Conservation (phyloP, 345 rosid species). For the Camelina laxa region DNA sequence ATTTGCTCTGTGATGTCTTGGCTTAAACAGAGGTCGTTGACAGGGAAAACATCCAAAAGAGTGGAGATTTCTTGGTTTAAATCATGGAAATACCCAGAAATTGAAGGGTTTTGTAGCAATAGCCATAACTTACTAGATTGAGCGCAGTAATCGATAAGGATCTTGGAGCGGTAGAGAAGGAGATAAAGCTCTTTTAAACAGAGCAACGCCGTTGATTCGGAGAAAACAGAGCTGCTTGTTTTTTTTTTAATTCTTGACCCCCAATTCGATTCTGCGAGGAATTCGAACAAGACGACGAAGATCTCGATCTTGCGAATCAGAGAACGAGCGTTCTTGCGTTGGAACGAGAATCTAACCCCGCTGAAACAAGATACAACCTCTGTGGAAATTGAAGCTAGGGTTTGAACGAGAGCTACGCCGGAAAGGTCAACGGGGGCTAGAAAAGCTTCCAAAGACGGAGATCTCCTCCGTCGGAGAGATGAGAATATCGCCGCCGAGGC, state of each 20-base stretch:
- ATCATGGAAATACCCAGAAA: slow-evolving; percentile 95
- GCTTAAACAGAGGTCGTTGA: slow-evolving; percentile 57
- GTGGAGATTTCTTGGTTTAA: slow-evolving; percentile 85
- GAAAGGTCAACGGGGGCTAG: slow-evolving; percentile 83
- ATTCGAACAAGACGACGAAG: slow-evolving; percentile 67
- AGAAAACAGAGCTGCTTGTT: not conserved
- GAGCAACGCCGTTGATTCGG: slow-evolving; percentile 53
- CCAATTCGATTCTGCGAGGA: slow-evolving; percentile 55
- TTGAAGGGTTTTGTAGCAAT: slow-evolving; percentile 74
- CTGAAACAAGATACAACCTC: slow-evolving; percentile 63
- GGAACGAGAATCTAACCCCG: slow-evolving; percentile 56
- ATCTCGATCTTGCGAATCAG: slow-evolving; percentile 73
- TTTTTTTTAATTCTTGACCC: slow-evolving; percentile 13
- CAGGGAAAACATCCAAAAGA: slow-evolving; percentile 87
- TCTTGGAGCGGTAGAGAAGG: slow-evolving; percentile 82
- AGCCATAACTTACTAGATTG: slow-evolving; percentile 94
- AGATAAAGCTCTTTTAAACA: slow-evolving; percentile 90
- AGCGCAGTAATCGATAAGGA: slow-evolving; percentile 75
- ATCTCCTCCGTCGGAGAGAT: slow-evolving; percentile 75
- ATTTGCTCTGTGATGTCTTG: slow-evolving; percentile 85
- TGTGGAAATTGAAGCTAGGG: slow-evolving; percentile 64
- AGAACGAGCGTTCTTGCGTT: slow-evolving; percentile 76
- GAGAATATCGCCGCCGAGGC: slow-evolving; percentile 87
- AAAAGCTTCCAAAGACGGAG: slow-evolving; percentile 80
- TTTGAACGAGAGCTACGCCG: slow-evolving; percentile 66